Conservation (phyloP, 78 protist genomes). For the Reticulomyxa filosa region DNA sequence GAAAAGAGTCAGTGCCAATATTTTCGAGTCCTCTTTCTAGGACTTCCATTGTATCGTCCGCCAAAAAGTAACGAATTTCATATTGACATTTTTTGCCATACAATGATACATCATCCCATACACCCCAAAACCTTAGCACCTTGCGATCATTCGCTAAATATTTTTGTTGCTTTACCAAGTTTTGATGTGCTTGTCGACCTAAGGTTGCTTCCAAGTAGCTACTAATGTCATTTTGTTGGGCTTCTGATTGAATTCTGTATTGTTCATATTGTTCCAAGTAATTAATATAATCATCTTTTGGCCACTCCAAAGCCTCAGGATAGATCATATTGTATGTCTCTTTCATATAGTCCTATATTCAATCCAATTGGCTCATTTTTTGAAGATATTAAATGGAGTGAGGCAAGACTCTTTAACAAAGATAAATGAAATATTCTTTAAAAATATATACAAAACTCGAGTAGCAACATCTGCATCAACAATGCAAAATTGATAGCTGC, state of each 20-base stretch:
- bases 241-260: neutral
- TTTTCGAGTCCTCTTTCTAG: constrained; percentile 18
- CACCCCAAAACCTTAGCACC: constrained; percentile 37
- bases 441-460: too few relatives aligned
- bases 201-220: neutral
- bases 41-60: constrained; percentile 42
- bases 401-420: too few relatives aligned
- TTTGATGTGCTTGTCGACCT: neutral
- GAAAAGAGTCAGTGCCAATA: constrained; percentile 40
- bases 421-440: too few relatives aligned
- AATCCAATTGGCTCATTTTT: too few relatives aligned
- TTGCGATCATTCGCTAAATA: constrained; percentile 33
- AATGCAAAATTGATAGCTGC: constrained; percentile 11
- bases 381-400: too few relatives aligned
- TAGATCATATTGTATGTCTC: neutral
- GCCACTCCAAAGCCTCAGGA: neutral
- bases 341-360: neutral
- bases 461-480: neutral
- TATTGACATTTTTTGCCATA: constrained; percentile 30
- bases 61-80: constrained; percentile 36
- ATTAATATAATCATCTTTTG: neutral
- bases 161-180: neutral
- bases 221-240: neutral
- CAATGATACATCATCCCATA: constrained; percentile 39
- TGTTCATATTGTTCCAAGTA: neutral